These are phyloP conservation scores for Rubroboletus pulcherrimus DNA, from an alignment of 768 basidiomycete genomes.

Conservation along the genomic window DNA sequence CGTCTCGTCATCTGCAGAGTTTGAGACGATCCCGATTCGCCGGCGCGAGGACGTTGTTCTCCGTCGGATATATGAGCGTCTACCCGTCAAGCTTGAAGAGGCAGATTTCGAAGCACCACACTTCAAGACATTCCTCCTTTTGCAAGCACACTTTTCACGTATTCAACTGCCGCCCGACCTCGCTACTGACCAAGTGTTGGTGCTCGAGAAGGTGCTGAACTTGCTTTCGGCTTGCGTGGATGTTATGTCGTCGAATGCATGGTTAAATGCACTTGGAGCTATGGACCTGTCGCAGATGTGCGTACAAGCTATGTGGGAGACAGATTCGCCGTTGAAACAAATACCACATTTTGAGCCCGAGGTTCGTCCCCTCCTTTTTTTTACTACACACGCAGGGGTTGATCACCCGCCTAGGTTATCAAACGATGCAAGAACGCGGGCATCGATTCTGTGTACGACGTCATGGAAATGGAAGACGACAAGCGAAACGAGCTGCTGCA, in stretches of 20 bases:
- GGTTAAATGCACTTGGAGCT: slow-evolving; percentile 89
- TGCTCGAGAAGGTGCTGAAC: slow-evolving; percentile 89
- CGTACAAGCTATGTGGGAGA: slow-evolving; percentile 97
- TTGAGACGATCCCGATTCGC: slow-evolving; percentile 91
- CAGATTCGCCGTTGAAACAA: slow-evolving; percentile 91
- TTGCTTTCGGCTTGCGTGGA: slow-evolving; percentile 93
- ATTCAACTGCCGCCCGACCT: slow-evolving; percentile 90
- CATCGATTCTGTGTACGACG: slow-evolving; percentile 90
- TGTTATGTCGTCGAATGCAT: slow-evolving; percentile 96
- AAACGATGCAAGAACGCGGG: slow-evolving; percentile 78
- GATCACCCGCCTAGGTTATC: slow-evolving; percentile 50
- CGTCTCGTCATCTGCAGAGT: slow-evolving; percentile 94
- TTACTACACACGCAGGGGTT: background rate
- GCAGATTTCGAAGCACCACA: slow-evolving; percentile 90
- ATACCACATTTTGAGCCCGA: slow-evolving; percentile 95
- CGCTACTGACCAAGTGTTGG: slow-evolving; percentile 82
- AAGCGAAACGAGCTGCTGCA: slow-evolving; percentile 75
- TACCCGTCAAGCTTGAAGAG: slow-evolving; percentile 87
- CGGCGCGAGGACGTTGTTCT: slow-evolving; percentile 86
- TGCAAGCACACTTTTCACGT: slow-evolving; percentile 96
- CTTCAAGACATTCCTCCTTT: slow-evolving; percentile 96
- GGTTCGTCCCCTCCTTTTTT: slow-evolving; percentile 35
- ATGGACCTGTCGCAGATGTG: slow-evolving; percentile 99
- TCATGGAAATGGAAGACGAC: slow-evolving; percentile 98
- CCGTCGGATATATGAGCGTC: slow-evolving; percentile 89